A percentile compares a stretch with the other conserved stretches of the same genome.
Evolutionary conservation across 2,329 filamentous ascomycete species (phyloP).

Genomic region (Leptographium wingfieldii): DNA sequence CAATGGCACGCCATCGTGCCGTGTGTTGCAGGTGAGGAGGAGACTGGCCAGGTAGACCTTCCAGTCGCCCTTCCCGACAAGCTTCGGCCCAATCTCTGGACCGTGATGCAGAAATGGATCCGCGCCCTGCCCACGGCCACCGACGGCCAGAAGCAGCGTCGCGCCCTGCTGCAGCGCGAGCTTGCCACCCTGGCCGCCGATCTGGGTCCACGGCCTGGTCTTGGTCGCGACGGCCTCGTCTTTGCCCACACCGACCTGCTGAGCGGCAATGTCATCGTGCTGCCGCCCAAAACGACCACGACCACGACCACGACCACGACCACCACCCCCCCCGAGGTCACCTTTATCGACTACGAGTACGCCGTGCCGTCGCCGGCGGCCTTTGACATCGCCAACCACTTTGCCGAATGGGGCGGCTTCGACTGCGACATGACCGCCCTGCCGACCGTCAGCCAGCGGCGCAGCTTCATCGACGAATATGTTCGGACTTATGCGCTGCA

Average conservation of each 20-base stretch:
- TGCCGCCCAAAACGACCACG: conserved; percentile 19
- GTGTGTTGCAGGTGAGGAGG: conserved; percentile 32
- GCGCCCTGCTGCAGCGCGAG: conserved; percentile 60
- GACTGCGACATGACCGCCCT: conserved; percentile 82
- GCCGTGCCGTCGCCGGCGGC: conserved; percentile 86
- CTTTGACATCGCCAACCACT: conserved; percentile 96
- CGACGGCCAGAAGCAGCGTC: conserved; percentile 53
- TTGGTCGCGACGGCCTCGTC: conserved; percentile 67
- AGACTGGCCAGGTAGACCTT: conserved; percentile 5
- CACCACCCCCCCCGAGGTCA: conserved; percentile 30
- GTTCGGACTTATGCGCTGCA: conserved; percentile 58
- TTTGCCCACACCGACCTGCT: conserved; percentile 94
- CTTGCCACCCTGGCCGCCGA: conserved; percentile 55
- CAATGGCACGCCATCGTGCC: conserved; percentile 80
- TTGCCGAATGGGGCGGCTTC: conserved; percentile 96
- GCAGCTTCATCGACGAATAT: conserved; percentile 75
- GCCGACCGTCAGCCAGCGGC: conserved; percentile 64
- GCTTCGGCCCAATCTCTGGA: conserved; percentile 63
- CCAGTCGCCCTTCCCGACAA: conserved; percentile 23
- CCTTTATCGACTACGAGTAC: conserved; percentile 98
- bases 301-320: neutral
- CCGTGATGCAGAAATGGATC: conserved; percentile 93
- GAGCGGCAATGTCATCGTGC: conserved; percentile 90
- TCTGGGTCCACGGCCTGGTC: conserved; percentile 63
- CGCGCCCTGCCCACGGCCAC: conserved; percentile 66